Conservation (phyloP, 345 rosid genomes). For the Populus alba region DNA sequence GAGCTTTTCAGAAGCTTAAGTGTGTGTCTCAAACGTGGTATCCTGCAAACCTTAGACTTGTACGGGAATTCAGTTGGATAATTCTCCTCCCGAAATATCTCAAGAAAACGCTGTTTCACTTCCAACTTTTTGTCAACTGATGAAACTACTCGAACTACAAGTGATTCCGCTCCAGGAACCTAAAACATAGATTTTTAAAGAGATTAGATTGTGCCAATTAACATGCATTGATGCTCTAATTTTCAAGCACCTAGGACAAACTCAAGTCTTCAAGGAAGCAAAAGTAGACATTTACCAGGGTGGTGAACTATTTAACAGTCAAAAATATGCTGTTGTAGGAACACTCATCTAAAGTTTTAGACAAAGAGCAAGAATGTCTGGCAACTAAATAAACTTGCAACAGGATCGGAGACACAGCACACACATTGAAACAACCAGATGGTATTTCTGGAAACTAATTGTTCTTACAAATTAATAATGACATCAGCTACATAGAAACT, state of each 20-base stretch:
- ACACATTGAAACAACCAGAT: neutral
- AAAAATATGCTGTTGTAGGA: neutral
- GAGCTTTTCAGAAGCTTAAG: neutral
- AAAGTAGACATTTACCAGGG: neutral
- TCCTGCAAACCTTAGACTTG: constrained; percentile 72
- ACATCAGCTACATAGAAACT: neutral
- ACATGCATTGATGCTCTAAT: neutral
- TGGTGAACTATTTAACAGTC: neutral
- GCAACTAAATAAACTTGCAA: neutral
- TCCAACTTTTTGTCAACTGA: constrained; percentile 98
- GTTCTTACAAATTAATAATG: neutral
- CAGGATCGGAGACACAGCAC: neutral
- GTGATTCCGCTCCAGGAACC: constrained; percentile 95
- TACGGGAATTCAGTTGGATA: constrained; percentile 88
- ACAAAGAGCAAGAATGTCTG: neutral
- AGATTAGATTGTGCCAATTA: constrained; percentile 2
- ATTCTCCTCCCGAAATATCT: constrained; percentile 83
- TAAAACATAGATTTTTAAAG: constrained; percentile 26
- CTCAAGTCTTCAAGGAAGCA: neutral
- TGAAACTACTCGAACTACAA: constrained; percentile 94
- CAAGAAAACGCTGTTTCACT: constrained; percentile 94
- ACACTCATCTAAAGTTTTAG: neutral
- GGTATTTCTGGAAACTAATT: neutral
- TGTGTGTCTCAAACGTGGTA: neutral
- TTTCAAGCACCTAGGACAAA: neutral